Conservation (phyloP, 169 alveolate genomes). For the Plasmodium cynomolgi region DNA sequence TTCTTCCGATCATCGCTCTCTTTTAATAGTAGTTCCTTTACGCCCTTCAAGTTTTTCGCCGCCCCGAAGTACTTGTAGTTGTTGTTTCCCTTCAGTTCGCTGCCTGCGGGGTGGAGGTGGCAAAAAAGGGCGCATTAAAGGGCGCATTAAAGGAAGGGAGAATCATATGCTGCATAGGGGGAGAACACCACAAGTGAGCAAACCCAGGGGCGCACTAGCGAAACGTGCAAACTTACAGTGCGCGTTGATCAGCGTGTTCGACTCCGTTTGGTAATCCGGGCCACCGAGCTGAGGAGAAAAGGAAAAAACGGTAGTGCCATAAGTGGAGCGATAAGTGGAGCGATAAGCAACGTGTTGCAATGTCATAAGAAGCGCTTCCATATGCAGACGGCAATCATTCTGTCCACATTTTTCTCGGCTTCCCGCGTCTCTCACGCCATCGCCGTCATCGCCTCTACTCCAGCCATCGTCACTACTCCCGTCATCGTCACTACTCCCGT, state of each 20-base stretch:
- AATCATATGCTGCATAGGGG: not conserved
- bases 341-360: too few relatives aligned
- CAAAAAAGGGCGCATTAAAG: not conserved
- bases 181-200: not conserved
- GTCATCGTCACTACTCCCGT: too few relatives aligned
- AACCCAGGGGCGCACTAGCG: conserved; percentile 16
- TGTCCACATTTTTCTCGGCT: too few relatives aligned
- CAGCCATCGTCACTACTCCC: too few relatives aligned
- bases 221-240: conserved; percentile 40
- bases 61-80: conserved; percentile 96
- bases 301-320: not conserved
- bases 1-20: conserved; percentile 78
- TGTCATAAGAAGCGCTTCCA: too few relatives aligned
- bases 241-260: conserved; percentile 62
- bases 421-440: too few relatives aligned
- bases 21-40: conserved; percentile 91
- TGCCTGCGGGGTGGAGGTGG: conserved; percentile 36
- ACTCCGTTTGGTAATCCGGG: conserved; percentile 57
- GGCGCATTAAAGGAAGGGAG: not conserved
- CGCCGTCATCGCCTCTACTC: too few relatives aligned
- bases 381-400: too few relatives aligned
- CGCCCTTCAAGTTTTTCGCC: conserved; percentile 95
- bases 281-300: conserved; percentile 53
- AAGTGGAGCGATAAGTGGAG: too few relatives aligned
- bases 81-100: conserved; percentile 88